A percentile compares a stretch with the other conserved stretches of the same genome.
phyloP scores from a whole-genome alignment of 805 yeast species.

The Candida pini region DNA sequence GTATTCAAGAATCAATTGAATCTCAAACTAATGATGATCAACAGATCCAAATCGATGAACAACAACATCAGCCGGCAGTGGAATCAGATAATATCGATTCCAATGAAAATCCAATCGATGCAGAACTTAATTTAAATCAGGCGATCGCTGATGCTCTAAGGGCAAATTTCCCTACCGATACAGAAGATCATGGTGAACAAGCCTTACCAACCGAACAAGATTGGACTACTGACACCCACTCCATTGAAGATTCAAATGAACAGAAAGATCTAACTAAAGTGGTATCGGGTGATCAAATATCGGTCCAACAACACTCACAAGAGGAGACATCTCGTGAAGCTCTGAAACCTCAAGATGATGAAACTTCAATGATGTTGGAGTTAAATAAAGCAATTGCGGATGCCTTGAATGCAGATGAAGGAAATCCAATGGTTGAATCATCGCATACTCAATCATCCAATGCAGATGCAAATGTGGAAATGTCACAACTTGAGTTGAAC shows the following conservation, averaged over 20 bases:
- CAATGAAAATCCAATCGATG: no score
- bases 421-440: background rate
- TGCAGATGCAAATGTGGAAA: constrained; percentile 8
- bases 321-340: no score
- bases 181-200: background rate
- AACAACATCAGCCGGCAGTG: no score
- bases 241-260: background rate
- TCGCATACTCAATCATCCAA: background rate
- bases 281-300: no score
- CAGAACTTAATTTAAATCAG: constrained; percentile 14
- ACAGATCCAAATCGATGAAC: constrained; percentile 1
- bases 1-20: background rate
- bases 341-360: background rate
- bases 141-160: constrained; percentile 24
- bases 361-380: constrained; percentile 1
- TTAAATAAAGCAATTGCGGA: constrained; percentile 11
- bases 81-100: no score
- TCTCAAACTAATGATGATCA: background rate
- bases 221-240: background rate
- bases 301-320: background rate
- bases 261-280: background rate
- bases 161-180: constrained; percentile 9
- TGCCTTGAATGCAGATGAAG: constrained; percentile 10
- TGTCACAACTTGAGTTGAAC: constrained; percentile 18
- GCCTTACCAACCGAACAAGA: background rate